phyloP scores from a whole-genome alignment of 78 protist species.

The Dictyostelium discoideum region dicty_2.7 NC_007089.4:4484501-4485000 shows the following conservation, averaged over 20 bases:
- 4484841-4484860: not conserved
- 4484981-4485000: not conserved
- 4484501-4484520: not conserved
- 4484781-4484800: slow-evolving; percentile 40
- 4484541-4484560: not conserved
- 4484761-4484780: slow-evolving; percentile 32
- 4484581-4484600: slow-evolving; percentile 24
- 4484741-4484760: slow-evolving; percentile 1
- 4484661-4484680: slow-evolving; percentile 15
- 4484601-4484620: slow-evolving; percentile 8
- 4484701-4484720: not conserved
- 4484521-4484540: not conserved
- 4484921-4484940: not conserved
- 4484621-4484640: slow-evolving; percentile 20
- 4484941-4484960: not conserved
- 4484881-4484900: not conserved
- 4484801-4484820: not conserved
- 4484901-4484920: not conserved
- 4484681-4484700: slow-evolving; percentile 19
- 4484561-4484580: not conserved
- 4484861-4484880: not conserved
- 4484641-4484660: slow-evolving; percentile 8
- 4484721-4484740: not conserved
- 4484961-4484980: not conserved
- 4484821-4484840: not conserved